Evolutionary conservation across 2,329 filamentous ascomycete species (phyloP).

Genomic region (Tolypocladium guangdongense): DNA sequence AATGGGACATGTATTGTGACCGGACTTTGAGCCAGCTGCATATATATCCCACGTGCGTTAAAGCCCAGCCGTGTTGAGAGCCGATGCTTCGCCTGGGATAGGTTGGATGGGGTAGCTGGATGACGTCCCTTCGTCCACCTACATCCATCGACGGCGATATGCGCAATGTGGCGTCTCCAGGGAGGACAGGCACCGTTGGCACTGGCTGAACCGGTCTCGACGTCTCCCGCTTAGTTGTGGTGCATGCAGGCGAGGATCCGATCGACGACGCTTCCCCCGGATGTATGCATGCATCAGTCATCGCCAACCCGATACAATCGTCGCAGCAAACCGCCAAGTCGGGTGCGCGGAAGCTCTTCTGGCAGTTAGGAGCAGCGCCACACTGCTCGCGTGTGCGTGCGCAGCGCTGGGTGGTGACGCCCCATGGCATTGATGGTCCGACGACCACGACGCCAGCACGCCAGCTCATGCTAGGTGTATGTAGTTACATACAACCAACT

Average conservation of each 20-base stretch:
- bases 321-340: neutral
- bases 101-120: neutral
- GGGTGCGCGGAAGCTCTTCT: neutral
- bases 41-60: neutral
- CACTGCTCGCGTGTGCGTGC: neutral
- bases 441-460: neutral
- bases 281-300: neutral
- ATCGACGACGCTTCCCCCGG: neutral
- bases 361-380: neutral
- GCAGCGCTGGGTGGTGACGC: neutral
- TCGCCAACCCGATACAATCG: neutral
- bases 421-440: neutral
- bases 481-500: neutral
- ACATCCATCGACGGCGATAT: neutral
- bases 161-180: neutral
- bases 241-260: neutral
- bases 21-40: neutral
- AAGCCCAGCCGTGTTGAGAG: neutral
- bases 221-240: neutral
- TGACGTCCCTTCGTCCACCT: neutral
- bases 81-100: neutral
- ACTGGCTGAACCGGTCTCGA: neutral
- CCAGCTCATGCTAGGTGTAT: neutral
- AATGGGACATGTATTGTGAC: neutral
- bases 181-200: neutral